A percentile compares a stretch with the other conserved stretches of the same genome.
phyloP scores from a whole-genome alignment of 2,329 filamentous ascomycete genomes.

The Grosmannia clavigera region DNA sequence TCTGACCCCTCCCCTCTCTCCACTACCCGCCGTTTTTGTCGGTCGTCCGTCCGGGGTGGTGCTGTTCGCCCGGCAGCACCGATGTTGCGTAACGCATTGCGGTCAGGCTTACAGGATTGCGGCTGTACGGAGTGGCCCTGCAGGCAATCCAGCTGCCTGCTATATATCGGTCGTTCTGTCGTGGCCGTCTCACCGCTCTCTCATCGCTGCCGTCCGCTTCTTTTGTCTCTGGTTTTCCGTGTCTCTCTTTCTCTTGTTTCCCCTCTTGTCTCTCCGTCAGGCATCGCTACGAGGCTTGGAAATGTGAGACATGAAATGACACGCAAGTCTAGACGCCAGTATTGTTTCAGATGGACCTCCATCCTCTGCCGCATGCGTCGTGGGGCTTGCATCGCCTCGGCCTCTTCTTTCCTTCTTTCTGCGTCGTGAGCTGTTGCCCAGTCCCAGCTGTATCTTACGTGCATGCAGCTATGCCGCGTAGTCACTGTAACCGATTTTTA shows the following conservation, averaged over 20 bases:
- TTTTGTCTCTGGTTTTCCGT: background rate
- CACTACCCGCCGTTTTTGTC: background rate
- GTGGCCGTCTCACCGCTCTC: background rate
- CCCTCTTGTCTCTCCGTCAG: background rate
- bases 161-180: background rate
- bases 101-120: background rate
- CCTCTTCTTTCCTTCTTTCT: too few relatives aligned
- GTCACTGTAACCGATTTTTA: background rate
- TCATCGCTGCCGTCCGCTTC: background rate
- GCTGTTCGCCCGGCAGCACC: background rate
- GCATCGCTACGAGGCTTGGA: background rate
- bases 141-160: background rate
- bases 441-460: background rate
- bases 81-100: background rate
- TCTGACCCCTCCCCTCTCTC: background rate
- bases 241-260: background rate
- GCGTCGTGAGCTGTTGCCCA: background rate
- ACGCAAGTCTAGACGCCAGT: background rate
- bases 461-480: background rate
- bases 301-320: background rate
- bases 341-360: background rate
- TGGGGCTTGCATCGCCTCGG: too few relatives aligned
- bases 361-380: too few relatives aligned
- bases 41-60: background rate
- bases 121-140: too few relatives aligned